Evolutionary conservation across 2,329 filamentous ascomycete genomes (phyloP), one percentile per base, ranked within the genome.

Genomic region (Colletotrichum costaricense): DNA sequence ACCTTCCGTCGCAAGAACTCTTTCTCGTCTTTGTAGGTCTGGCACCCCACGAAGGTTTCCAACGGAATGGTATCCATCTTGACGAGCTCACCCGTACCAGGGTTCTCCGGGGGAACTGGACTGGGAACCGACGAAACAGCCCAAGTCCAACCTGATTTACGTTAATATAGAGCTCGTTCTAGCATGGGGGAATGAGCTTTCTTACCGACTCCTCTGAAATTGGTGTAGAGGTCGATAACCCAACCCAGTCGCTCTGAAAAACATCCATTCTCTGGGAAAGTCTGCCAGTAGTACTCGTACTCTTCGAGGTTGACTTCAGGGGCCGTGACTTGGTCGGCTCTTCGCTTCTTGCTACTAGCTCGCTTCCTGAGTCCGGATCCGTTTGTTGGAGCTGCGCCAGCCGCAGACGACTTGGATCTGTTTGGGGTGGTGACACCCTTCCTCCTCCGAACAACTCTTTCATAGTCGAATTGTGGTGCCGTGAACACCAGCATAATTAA

Each of bases 251-350:
- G 86, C 54, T 87, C 80, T 28, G 78, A 64, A 58, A 91, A 86
- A 0, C 87, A 79, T 1, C 80, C 87, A 3, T 87, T 79, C 4
- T 84, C 83, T 0, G 90, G 91, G 75, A 88, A 93, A 1, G 85
- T 80, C 78, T 93, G 87, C 91, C 91, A 93, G 76, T 88, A 86
- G 69, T 91, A 91, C 70, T 89, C 85, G 58, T 82, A 82, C 22
- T 82, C 77, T 12, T 71, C 68, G 8, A 72, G 62, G 22, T 74
- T 63, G 9, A 62, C 68, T 14, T 74, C 72, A 11, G 67, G 67
- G 4, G 72, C 72, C 4, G 49, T 56, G 56, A 65, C 67, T 12
- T 63, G 63, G n/a, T 46, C 54, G 4, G n/a, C 3, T 28, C 38
- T 62, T 35, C 70, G 59, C 58, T 54, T 72, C 46, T 74, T 74